Conservation (phyloP, 2,329 filamentous ascomycete species). For the Colletotrichum zoysiae region DNA sequence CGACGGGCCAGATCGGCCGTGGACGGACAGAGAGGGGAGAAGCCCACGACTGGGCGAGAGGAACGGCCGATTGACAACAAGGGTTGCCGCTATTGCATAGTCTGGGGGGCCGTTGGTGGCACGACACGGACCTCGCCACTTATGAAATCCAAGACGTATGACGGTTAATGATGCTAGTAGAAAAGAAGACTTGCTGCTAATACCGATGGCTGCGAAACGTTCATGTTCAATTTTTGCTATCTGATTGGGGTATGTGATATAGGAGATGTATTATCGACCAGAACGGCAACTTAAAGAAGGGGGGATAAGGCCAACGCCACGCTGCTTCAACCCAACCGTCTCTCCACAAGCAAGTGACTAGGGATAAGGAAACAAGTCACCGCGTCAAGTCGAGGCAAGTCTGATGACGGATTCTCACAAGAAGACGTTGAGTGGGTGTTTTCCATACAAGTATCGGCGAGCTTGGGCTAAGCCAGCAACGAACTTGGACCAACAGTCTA, state of each 20-base stretch:
- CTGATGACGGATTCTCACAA: neutral
- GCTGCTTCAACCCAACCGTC: neutral
- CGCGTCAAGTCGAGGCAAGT: neutral
- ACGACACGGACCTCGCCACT: slow-evolving; percentile 34
- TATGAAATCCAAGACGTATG: slow-evolving; percentile 38
- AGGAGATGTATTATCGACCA: neutral
- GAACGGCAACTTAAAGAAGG: neutral
- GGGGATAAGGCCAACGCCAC: neutral
- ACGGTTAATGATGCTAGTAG: slow-evolving; percentile 38
- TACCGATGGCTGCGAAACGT: neutral
- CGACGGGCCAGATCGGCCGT: neutral
- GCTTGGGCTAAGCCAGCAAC: neutral
- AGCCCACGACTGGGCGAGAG: slow-evolving; percentile 3
- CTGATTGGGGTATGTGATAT: neutral
- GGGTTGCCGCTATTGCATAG: slow-evolving; percentile 26
- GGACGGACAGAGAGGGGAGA: neutral
- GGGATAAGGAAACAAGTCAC: too few species aligned
- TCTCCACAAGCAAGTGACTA: too few species aligned
- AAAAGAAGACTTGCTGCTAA: slow-evolving; percentile 14
- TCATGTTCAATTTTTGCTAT: neutral
- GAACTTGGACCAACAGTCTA: neutral
- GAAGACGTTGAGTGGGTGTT: too few species aligned
- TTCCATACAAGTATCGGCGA: neutral
- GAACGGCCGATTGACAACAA: slow-evolving; percentile 11
- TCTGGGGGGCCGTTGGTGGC: slow-evolving; percentile 25